Conservation (phyloP, 768 basidiomycete genomes). For the Daedaleopsis sinensis region DNA sequence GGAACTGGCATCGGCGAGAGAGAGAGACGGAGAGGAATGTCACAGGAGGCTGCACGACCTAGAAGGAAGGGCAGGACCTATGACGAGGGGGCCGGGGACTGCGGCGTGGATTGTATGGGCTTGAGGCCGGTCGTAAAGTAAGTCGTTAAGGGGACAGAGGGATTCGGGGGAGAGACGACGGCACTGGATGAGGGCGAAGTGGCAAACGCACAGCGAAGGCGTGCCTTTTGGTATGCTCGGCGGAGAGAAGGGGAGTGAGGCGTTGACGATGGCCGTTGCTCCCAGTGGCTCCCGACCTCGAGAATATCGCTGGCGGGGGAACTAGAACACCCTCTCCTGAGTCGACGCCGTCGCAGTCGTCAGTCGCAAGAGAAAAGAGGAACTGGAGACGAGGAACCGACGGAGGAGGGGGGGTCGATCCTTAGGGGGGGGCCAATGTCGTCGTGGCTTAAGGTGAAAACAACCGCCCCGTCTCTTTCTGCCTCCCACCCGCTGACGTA, state of each 20-base stretch:
- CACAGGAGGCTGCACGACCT: slow-evolving; percentile 47
- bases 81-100: slow-evolving; percentile 36
- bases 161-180: slow-evolving; percentile 25
- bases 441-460: slow-evolving; percentile 30
- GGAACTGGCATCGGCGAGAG: slow-evolving; percentile 84
- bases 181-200: slow-evolving; percentile 36
- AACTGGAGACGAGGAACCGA: slow-evolving; percentile 45
- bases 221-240: slow-evolving; percentile 69
- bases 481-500: slow-evolving; percentile 25
- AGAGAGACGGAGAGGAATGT: slow-evolving; percentile 40
- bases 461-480: slow-evolving; percentile 26
- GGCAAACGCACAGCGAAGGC: slow-evolving; percentile 94
- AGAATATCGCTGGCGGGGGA: slow-evolving; percentile 28
- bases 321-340: slow-evolving; percentile 34
- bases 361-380: slow-evolving; percentile 39
- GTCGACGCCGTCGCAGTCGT: slow-evolving; percentile 46
- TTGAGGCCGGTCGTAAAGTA: slow-evolving; percentile 63
- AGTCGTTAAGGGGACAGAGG: slow-evolving; percentile 57
- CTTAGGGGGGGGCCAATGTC: slow-evolving; percentile 36
- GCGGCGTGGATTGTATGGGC: slow-evolving; percentile 41
- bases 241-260: slow-evolving; percentile 23
- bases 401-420: slow-evolving; percentile 46
- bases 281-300: slow-evolving; percentile 27
- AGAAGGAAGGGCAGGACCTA: slow-evolving; percentile 20
- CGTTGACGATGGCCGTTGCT: slow-evolving; percentile 23